phyloP scores from a whole-genome alignment of 2,329 filamentous ascomycete genomes.

The Sclerotiophoma versabilis region DNA sequence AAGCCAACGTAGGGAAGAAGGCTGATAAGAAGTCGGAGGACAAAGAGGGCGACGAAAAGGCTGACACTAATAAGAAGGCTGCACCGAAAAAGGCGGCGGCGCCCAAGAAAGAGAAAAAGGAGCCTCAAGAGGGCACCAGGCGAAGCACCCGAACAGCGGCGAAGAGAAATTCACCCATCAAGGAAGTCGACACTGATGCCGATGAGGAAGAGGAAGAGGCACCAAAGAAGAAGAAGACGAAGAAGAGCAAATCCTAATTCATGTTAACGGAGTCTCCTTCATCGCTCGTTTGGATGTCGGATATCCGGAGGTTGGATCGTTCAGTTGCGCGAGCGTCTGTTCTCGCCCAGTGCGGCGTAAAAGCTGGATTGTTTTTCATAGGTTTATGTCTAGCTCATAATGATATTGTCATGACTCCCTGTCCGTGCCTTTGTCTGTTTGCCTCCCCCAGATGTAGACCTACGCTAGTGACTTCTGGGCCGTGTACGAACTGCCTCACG shows the following conservation, averaged over 20 bases:
- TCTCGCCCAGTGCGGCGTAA: neutral
- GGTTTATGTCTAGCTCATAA: neutral
- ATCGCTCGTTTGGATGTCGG: neutral
- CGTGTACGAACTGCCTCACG: neutral
- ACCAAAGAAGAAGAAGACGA: constrained; percentile 31
- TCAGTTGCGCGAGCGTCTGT: neutral
- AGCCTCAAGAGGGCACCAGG: constrained; percentile 29
- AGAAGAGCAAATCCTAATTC: constrained; percentile 18
- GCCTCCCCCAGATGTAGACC: neutral
- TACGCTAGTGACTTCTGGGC: constrained; percentile 5
- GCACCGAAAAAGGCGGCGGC: constrained; percentile 25
- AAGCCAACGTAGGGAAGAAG: constrained; percentile 30
- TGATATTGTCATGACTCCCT: neutral
- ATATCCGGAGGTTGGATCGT: neutral
- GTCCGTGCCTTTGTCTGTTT: neutral
- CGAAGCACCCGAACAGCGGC: constrained; percentile 26
- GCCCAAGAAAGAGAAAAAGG: constrained; percentile 26
- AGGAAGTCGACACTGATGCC: constrained; percentile 26
- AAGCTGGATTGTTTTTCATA: neutral
- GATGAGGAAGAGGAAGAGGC: constrained; percentile 23
- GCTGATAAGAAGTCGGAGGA: constrained; percentile 18
- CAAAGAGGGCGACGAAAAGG: constrained; percentile 25
- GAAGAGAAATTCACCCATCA: constrained; percentile 28
- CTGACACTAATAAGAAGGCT: constrained; percentile 28
- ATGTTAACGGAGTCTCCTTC: neutral